These are phyloP conservation scores for Mollisiaceae sp. DNA, from an alignment of 2,329 filamentous ascomycete species.

Conservation along the genomic window DNA sequence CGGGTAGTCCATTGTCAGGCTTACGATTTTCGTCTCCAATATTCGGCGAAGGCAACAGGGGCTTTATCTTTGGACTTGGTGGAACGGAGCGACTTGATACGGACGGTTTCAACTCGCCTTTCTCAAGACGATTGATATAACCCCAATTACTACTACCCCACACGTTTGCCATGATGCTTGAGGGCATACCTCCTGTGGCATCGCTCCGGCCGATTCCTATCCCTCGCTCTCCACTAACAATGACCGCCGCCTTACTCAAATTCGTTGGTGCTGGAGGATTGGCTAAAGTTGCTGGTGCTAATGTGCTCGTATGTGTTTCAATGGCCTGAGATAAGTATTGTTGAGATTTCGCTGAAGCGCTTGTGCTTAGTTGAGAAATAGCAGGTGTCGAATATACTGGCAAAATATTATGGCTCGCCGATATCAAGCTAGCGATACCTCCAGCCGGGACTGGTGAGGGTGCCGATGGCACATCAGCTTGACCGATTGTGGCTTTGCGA, in stretches of 20 bases:
- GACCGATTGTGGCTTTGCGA: conserved; percentile 69
- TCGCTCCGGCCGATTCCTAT: conserved; percentile 65
- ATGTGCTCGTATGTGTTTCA: conserved; percentile 60
- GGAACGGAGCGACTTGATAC: conserved; percentile 33
- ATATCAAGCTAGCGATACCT: conserved; percentile 85
- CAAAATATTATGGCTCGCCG: conserved; percentile 79
- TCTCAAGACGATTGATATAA: conserved; percentile 64
- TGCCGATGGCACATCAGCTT: conserved; percentile 45
- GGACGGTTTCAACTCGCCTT: conserved; percentile 52
- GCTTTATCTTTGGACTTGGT: conserved; percentile 34
- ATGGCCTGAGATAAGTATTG: conserved; percentile 46
- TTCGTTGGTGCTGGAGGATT: conserved; percentile 84
- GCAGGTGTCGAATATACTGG: conserved; percentile 61
- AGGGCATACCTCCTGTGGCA: conserved; percentile 74
- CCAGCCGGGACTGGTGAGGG: conserved; percentile 51
- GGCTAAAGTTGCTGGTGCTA: conserved; percentile 83
- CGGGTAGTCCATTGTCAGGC: conserved; percentile 32
- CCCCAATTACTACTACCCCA: conserved; percentile 92
- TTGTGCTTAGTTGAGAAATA: conserved; percentile 35
- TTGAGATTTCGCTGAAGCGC: conserved; percentile 42
- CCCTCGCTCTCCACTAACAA: conserved; percentile 77
- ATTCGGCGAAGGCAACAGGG: conserved; percentile 37
- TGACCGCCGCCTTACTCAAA: conserved; percentile 83
- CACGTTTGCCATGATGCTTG: conserved; percentile 87
- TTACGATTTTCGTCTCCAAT: conserved; percentile 39